Evolutionary conservation across 495 filamentous ascomycete species (phyloP).

Genomic region (Xylaria longipes): DNA sequence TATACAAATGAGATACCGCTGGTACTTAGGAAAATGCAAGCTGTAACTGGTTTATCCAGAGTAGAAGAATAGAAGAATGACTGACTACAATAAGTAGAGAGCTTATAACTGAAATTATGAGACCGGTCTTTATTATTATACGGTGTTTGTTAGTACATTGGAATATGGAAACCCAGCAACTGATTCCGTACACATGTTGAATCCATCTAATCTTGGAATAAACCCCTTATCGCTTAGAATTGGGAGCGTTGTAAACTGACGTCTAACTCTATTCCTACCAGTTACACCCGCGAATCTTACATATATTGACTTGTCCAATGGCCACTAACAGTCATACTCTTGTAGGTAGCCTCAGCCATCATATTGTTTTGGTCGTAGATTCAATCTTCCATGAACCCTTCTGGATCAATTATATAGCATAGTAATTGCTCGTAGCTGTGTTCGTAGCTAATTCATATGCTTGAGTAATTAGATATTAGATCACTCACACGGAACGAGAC

Average conservation of each 20-base stretch:
- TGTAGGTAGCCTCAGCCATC: neutral
- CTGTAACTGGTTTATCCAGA: neutral
- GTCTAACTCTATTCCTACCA: neutral
- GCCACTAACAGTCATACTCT: no score
- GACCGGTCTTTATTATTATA: neutral
- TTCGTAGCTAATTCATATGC: neutral
- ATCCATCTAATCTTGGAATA: neutral
- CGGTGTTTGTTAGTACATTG: neutral
- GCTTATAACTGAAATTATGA: neutral
- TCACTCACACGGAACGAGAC: neutral
- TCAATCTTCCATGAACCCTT: neutral
- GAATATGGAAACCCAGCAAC: neutral
- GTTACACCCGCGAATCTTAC: no score
- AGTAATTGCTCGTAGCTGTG: neutral
- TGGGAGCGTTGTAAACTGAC: neutral
- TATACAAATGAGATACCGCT: neutral
- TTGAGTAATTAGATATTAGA: neutral
- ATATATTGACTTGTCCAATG: no score
- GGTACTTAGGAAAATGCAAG: neutral
- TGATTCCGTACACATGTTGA: neutral
- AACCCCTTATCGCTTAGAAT: neutral
- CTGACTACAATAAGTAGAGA: neutral
- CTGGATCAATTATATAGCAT: neutral
- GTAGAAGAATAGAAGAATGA: neutral
- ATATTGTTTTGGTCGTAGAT: neutral